Evolutionary conservation across 2,329 filamentous ascomycete species (phyloP).

Genomic region (Xylariaceae sp.): DNA sequence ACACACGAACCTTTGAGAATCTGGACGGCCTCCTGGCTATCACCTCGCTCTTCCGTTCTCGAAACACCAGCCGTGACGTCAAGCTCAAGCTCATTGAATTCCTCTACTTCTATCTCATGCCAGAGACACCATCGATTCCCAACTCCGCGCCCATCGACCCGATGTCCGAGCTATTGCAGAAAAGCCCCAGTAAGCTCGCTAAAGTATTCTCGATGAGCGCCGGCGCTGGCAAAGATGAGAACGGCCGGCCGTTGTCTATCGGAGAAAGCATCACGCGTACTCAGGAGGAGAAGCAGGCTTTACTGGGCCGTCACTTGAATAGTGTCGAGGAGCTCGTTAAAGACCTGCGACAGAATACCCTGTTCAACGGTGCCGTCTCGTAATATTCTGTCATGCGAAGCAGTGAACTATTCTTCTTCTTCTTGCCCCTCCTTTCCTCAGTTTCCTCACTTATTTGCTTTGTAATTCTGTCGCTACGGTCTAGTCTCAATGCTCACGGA

Average conservation of each 20-base stretch:
- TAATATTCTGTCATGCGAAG: background rate
- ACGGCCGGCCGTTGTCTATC: slow-evolving; percentile 32
- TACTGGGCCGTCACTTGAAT: slow-evolving; percentile 71
- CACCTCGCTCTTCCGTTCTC: slow-evolving; percentile 87
- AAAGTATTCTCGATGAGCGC: slow-evolving; percentile 46
- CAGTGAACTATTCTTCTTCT: background rate
- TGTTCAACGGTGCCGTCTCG: slow-evolving; percentile 51
- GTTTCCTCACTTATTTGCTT: background rate
- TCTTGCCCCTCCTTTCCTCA: background rate
- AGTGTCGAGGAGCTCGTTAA: slow-evolving; percentile 81
- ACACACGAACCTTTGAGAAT: slow-evolving; percentile 86
- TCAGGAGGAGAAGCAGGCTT: slow-evolving; percentile 74
- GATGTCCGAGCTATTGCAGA: slow-evolving; percentile 52
- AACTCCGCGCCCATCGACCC: slow-evolving; percentile 43
- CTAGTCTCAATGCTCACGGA: background rate
- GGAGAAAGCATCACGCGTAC: slow-evolving; percentile 49
- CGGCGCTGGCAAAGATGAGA: slow-evolving; percentile 13
- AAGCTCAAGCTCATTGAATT: slow-evolving; percentile 97
- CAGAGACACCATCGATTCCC: slow-evolving; percentile 64
- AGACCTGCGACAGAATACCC: slow-evolving; percentile 73
- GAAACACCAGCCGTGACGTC: slow-evolving; percentile 77
- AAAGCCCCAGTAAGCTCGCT: slow-evolving; percentile 63
- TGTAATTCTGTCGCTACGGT: background rate
- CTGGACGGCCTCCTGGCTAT: slow-evolving; percentile 89
- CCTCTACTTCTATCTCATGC: slow-evolving; percentile 97